Base-by-base conservation (phyloP, 2,329 filamentous ascomycete species). In the Arthrobotrys sphaeroides region DNA sequence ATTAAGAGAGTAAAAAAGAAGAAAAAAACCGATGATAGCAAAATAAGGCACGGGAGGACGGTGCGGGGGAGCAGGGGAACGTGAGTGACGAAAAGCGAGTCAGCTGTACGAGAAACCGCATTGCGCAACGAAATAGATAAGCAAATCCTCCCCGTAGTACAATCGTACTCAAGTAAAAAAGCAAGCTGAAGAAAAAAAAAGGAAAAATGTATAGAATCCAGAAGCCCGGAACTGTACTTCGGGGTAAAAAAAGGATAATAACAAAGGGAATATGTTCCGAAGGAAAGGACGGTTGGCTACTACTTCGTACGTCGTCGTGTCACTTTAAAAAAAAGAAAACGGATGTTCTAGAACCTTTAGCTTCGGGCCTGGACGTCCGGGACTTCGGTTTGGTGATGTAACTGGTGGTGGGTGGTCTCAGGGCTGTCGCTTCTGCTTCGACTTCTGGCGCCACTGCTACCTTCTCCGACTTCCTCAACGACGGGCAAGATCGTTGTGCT, bases 391-490 rank as follows among this genome's bases (percentile, higher is more conserved):
- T 69, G 40, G 20, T 53, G 66, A n/a, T 70, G 55, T 10, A 51
- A 49, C 13, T 73, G 40, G 51, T 77, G 49, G 57, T 77, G 60
- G 40, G 77, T 22, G 28, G 77, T 69, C 76, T 78, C 74, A 55
- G 78, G 31, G 64, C 77, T 78, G 57, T 79, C 78, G 26, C 78
- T 79, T 60, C 75, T 62, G 57, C 78, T 79, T 36, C 78, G 64
- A 45, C 62, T 78, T 66, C 75, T 57, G 42, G 77, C 64, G 7
- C 77, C 77, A 20, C 42, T 77, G 59, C 77, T 79, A 20, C 79
- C 90, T 82, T 97, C 94, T 3, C 89, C 91, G n/a, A 89, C 90
- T 83, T 98, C 94, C 78, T 97, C 92, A 5, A 98, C 93, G 7
- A 97, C 90, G 0, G 94, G 94, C 1, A 98, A 84, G 0, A 81